Conservation (phyloP, 2,329 filamentous ascomycete species). For the Verticillium longisporum region DNA sequence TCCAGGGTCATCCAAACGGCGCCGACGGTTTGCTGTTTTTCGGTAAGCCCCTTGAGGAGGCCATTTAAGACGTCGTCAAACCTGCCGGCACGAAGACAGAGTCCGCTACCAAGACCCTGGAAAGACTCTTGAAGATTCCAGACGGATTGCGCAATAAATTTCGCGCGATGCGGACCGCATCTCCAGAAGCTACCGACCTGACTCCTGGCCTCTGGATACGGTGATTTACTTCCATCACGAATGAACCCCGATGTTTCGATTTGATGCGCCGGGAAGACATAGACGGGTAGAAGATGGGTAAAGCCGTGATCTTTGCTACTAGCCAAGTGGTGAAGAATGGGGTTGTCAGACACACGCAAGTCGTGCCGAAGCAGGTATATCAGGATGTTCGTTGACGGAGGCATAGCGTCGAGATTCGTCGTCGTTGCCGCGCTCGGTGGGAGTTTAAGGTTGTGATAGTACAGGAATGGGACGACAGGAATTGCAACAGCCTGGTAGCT, state of each 20-base stretch:
- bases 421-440: background rate
- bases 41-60: constrained; percentile 44
- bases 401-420: constrained; percentile 17
- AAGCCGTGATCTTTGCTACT: constrained; percentile 43
- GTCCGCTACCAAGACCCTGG: constrained; percentile 49
- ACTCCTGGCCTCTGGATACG: constrained; percentile 64
- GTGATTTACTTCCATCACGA: constrained; percentile 43
- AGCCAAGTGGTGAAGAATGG: constrained; percentile 55
- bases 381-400: constrained; percentile 41
- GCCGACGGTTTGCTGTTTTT: constrained; percentile 40
- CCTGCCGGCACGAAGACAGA: constrained; percentile 59
- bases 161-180: constrained; percentile 64
- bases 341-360: constrained; percentile 67
- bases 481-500: background rate
- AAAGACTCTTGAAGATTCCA: constrained; percentile 65
- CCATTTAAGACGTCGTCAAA: constrained; percentile 50
- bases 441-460: background rate
- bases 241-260: constrained; percentile 71
- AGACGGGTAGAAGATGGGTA: constrained; percentile 67
- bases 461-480: background rate
- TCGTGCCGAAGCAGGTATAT: constrained; percentile 69
- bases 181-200: constrained; percentile 62
- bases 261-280: constrained; percentile 62
- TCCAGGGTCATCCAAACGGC: constrained; percentile 71
- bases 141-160: constrained; percentile 65